Evolutionary conservation across 2,329 filamentous ascomycete species (phyloP).

Genomic region (Scedosporium dehoogii): DNA sequence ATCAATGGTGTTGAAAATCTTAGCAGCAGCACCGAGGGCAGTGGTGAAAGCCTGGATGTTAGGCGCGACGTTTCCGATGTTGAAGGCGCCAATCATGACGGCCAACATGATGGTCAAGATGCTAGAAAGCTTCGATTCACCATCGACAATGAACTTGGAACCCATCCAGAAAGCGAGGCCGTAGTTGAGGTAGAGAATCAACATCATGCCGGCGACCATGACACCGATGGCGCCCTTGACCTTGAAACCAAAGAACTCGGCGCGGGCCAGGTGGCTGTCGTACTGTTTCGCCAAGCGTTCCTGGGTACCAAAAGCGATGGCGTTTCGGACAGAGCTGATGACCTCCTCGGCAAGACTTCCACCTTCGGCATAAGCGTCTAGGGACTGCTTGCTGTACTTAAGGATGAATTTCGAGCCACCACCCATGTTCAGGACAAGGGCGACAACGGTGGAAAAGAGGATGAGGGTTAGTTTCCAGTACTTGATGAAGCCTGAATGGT

Average conservation of each 20-base stretch:
- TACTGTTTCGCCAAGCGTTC: constrained; percentile 85
- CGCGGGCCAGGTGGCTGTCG: constrained; percentile 60
- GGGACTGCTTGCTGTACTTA: constrained; percentile 67
- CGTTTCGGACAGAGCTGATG: constrained; percentile 84
- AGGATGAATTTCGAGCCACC: constrained; percentile 64
- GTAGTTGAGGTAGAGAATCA: constrained; percentile 77
- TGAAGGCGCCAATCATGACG: constrained; percentile 88
- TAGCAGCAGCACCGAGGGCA: constrained; percentile 71
- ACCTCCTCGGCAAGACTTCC: constrained; percentile 91
- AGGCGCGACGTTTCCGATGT: constrained; percentile 77
- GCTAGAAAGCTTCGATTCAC: constrained; percentile 54
- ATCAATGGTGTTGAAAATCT: constrained; percentile 93
- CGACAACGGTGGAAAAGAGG: constrained; percentile 69
- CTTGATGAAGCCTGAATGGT: constrained; percentile 54
- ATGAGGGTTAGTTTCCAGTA: constrained; percentile 94
- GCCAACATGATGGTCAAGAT: constrained; percentile 82
- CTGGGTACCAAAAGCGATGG: constrained; percentile 87
- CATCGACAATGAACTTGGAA: constrained; percentile 59
- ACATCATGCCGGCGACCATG: constrained; percentile 80
- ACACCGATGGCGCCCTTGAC: constrained; percentile 62
- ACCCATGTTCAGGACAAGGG: constrained; percentile 70
- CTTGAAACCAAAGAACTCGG: constrained; percentile 67
- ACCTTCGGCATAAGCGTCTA: constrained; percentile 72
- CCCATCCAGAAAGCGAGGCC: constrained; percentile 85
- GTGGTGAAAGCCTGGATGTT: constrained; percentile 81